phyloP scores from a whole-genome alignment of 805 yeast genomes.

The Dipodascus geniculatus region DNA sequence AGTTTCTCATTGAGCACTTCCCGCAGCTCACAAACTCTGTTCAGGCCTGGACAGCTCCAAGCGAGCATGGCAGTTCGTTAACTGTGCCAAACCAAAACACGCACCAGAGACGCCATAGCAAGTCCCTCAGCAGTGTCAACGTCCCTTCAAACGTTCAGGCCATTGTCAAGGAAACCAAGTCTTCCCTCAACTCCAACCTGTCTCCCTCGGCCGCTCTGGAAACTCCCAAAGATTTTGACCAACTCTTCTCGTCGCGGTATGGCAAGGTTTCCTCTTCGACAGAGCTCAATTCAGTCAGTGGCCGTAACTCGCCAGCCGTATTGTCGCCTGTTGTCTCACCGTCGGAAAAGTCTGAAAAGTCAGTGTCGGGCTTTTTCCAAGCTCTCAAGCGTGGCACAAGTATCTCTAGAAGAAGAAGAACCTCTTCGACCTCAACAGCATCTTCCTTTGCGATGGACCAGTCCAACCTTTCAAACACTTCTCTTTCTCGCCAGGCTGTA shows the following conservation, averaged over 20 bases:
- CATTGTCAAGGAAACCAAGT: not conserved
- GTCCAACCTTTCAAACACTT: not conserved
- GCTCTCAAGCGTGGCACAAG: not conserved
- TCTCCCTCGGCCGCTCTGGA: not conserved
- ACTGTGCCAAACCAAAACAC: not conserved
- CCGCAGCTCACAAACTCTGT: conserved; percentile 15
- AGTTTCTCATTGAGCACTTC: conserved; percentile 79
- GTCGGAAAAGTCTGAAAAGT: not conserved
- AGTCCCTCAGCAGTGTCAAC: conserved; percentile 20
- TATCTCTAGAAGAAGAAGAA: not conserved
- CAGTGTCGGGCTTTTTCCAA: not conserved
- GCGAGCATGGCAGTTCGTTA: not conserved
- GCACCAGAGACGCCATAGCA: conserved; percentile 19
- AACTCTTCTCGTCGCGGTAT: not conserved
- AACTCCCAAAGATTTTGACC: not conserved
- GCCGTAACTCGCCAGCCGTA: not conserved
- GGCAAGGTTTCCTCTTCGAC: not conserved
- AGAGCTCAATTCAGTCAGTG: not conserved
- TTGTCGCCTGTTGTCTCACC: not conserved
- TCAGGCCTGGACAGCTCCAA: not conserved
- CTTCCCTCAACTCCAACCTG: not conserved
- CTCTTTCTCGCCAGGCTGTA: not conserved
- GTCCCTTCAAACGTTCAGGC: conserved; percentile 1
- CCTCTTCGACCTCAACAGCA: not conserved
- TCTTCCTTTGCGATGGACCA: not conserved